Conservation (phyloP, 768 basidiomycete genomes). For the Arthromyces matolae region DNA sequence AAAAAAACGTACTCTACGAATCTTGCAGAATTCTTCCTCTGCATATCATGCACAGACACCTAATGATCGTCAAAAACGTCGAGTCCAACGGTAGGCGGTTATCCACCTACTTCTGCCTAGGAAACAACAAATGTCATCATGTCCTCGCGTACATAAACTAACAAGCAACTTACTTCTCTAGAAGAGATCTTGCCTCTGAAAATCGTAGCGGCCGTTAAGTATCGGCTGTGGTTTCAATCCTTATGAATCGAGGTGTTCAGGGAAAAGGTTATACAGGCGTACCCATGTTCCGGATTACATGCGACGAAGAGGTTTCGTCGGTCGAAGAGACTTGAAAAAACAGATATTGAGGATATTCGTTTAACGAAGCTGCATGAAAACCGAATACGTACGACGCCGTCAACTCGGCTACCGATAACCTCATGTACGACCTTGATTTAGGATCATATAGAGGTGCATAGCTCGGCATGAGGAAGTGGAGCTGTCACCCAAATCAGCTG, state of each 20-base stretch:
- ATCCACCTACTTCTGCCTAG: constrained; percentile 49
- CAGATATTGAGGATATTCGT: too few relatives aligned
- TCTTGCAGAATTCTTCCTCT: constrained; percentile 65
- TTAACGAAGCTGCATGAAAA: neutral
- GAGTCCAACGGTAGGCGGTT: constrained; percentile 4
- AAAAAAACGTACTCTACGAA: constrained; percentile 78
- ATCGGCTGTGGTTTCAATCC: too few relatives aligned
- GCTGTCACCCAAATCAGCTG: constrained; percentile 34
- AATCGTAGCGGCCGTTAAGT: constrained; percentile 82
- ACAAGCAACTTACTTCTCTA: constrained; percentile 58
- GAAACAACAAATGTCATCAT: constrained; percentile 33
- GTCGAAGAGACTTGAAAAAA: constrained; percentile 57
- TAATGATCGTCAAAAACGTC: constrained; percentile 27
- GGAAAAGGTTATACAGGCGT: constrained; percentile 18
- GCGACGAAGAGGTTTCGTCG: constrained; percentile 78
- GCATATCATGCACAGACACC: constrained; percentile 70
- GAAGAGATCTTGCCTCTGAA: constrained; percentile 83
- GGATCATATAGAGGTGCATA: constrained; percentile 86
- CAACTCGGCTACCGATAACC: constrained; percentile 60
- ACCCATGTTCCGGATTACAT: constrained; percentile 78
- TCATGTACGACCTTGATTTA: constrained; percentile 57
- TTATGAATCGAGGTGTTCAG: too few relatives aligned
- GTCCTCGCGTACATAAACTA: constrained; percentile 17
- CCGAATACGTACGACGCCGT: constrained; percentile 58
- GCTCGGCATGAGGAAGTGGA: constrained; percentile 96